phyloP scores from a whole-genome alignment of 1,139 yeast species.

The Meyerozyma elateridarum region DNA sequence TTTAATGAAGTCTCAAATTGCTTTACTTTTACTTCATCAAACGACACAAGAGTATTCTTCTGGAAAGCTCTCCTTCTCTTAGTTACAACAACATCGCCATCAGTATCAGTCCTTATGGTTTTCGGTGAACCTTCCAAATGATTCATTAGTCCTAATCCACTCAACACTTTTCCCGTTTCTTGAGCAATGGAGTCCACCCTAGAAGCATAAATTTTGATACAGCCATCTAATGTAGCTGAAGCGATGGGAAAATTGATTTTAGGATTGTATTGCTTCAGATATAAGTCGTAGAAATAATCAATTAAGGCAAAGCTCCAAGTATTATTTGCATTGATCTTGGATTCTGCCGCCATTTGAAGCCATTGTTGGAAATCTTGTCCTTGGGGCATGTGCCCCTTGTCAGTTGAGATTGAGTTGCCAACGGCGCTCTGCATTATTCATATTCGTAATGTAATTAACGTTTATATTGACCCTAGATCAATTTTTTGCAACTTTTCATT shows the following conservation, averaged over 20 bases:
- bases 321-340: too few relatives aligned
- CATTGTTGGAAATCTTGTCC: too few relatives aligned
- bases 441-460: too few relatives aligned
- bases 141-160: conserved; percentile 10
- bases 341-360: too few relatives aligned
- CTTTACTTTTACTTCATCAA: conserved; percentile 6
- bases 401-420: too few relatives aligned
- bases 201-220: conserved; percentile 15
- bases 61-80: not conserved
- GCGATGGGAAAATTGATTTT: conserved; percentile 16
- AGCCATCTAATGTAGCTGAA: conserved; percentile 15
- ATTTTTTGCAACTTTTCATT: not conserved
- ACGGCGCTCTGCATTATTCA: too few relatives aligned
- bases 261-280: conserved; percentile 15
- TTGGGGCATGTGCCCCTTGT: too few relatives aligned
- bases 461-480: not conserved
- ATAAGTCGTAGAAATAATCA: conserved; percentile 16
- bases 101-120: too few relatives aligned
- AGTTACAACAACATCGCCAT: not conserved
- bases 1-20: conserved; percentile 7
- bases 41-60: conserved; percentile 6
- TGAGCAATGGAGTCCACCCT: conserved; percentile 2
- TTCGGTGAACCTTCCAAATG: too few relatives aligned
- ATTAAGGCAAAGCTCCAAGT: conserved; percentile 16
- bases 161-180: conserved; percentile 4